Evolutionary conservation across 768 basidiomycete genomes (phyloP), one percentile per base, ranked within the genome.

Genomic region (Kwoniella shandongensis): DNA sequence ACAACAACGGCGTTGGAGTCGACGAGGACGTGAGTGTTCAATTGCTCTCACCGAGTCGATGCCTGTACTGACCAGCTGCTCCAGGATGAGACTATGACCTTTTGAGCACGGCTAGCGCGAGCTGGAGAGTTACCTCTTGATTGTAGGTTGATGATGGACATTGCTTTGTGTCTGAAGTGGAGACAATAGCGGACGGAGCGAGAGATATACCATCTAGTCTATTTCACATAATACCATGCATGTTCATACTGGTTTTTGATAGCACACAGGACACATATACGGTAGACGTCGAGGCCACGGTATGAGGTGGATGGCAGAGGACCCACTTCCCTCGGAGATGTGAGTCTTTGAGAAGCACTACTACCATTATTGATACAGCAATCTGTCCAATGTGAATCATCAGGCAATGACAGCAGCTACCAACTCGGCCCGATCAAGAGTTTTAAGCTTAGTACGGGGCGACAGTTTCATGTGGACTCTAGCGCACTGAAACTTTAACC

Each of bases 71-170:
- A 12, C 18, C 18, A 10, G n/a, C 50, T 25, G 26, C 17, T 46
- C 35, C 12, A 51, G 44, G 61, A 51, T 30, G 55, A 62, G 45
- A 49, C 49, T 22, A 55, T 57, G 23, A 62, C 61, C 26, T 62
- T 62, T 39, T 62, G 29, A 51, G n/a, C n/a, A 4, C 17, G n/a
- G n/a, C n/a, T n/a, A n/a, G n/a, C n/a, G n/a, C n/a, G n/a, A n/a
- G n/a, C n/a, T 17, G 4, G 26, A 29, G 46, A 29, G 10, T 29
- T 17, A 30, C 46, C 25, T 25, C 12, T n/a, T 48, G 18, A 4
- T 29, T n/a, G 15, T 6, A 23, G 6, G 23, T 23, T 12, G 18
- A 3, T 20, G 27, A 15, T 48, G 10, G 27, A 48, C 25, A 48
- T 22, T 30, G n/a, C n/a, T n/a, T n/a, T n/a, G n/a, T n/a, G n/a